A percentile compares a stretch with the other conserved stretches of the same genome.
Evolutionary conservation across 805 yeast genomes (phyloP).

Genomic region (Ogataea ganodermae): DNA sequence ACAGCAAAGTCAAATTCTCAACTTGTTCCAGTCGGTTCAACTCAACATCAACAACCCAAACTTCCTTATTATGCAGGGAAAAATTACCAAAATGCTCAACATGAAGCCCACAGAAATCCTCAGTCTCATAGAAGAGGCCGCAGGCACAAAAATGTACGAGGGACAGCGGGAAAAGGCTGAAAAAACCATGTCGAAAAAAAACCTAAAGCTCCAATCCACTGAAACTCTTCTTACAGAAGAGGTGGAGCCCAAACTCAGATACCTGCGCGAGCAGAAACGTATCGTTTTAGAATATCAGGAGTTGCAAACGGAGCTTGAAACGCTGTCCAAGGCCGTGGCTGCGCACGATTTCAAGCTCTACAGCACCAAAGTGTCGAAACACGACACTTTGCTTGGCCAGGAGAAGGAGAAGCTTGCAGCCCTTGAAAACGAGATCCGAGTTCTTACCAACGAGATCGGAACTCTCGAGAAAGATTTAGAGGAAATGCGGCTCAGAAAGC

Average conservation of each 20-base stretch:
- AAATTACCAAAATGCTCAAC: constrained; percentile 93
- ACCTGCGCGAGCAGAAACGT: constrained; percentile 78
- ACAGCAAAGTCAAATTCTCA: constrained; percentile 88
- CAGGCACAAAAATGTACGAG: constrained; percentile 95
- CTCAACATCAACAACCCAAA: constrained; percentile 95
- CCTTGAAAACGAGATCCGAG: constrained; percentile 46
- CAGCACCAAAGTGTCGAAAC: constrained; percentile 43
- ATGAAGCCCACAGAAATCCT: constrained; percentile 93
- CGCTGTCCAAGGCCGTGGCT: constrained; percentile 67
- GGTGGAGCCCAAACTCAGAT: constrained; percentile 88
- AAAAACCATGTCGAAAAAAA: constrained; percentile 88
- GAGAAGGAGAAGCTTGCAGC: constrained; percentile 43
- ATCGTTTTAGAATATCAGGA: constrained; percentile 84
- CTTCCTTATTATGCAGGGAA: constrained; percentile 97
- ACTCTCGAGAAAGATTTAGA: constrained; percentile 63
- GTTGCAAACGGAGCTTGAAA: constrained; percentile 77
- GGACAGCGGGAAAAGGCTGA: constrained; percentile 90
- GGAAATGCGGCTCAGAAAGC: constrained; percentile 52
- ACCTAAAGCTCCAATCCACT: constrained; percentile 78
- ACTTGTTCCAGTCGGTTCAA: constrained; percentile 91
- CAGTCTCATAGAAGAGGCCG: constrained; percentile 94
- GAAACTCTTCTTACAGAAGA: constrained; percentile 75
- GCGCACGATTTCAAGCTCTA: constrained; percentile 67
- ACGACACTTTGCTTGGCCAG: constrained; percentile 44
- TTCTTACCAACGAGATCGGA: constrained; percentile 54